phyloP scores from a whole-genome alignment of 495 filamentous ascomycete genomes.

The Chaetomium fimeti region DNA sequence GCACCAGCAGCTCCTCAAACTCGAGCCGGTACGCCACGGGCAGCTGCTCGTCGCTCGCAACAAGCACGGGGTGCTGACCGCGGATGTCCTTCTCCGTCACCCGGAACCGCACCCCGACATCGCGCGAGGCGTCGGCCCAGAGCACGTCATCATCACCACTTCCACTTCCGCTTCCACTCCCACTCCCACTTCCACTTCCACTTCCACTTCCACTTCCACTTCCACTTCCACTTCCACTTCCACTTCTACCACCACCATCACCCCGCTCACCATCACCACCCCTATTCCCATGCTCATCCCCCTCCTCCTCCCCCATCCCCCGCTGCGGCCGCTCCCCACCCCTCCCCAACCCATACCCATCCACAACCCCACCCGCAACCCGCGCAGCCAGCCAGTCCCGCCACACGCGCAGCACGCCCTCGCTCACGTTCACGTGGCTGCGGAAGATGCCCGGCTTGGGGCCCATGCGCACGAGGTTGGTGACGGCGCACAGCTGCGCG shows the following conservation, averaged over 20 bases:
- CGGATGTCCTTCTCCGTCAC: conserved; percentile 42
- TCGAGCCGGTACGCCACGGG: conserved; percentile 60
- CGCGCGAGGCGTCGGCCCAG: conserved; percentile 57
- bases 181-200: not conserved
- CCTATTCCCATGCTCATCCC: conserved; percentile 16
- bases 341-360: too few relatives aligned
- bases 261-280: not conserved
- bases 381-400: conserved; percentile 64
- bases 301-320: not conserved
- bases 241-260: not conserved
- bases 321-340: too few relatives aligned
- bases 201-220: not conserved
- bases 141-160: conserved; percentile 39
- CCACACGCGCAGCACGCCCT: conserved; percentile 65
- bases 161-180: conserved; percentile 16
- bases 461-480: conserved; percentile 65
- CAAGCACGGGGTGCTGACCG: conserved; percentile 43
- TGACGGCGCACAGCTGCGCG: conserved; percentile 65
- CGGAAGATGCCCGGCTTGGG: conserved; percentile 58
- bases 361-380: conserved; percentile 13
- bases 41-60: conserved; percentile 54
- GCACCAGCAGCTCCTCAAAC: conserved; percentile 63
- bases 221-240: not conserved
- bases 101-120: conserved; percentile 58
- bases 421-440: conserved; percentile 60